Evolutionary conservation across 495 filamentous ascomycete species (phyloP).

Genomic region (Penicillium cataractarum): DNA sequence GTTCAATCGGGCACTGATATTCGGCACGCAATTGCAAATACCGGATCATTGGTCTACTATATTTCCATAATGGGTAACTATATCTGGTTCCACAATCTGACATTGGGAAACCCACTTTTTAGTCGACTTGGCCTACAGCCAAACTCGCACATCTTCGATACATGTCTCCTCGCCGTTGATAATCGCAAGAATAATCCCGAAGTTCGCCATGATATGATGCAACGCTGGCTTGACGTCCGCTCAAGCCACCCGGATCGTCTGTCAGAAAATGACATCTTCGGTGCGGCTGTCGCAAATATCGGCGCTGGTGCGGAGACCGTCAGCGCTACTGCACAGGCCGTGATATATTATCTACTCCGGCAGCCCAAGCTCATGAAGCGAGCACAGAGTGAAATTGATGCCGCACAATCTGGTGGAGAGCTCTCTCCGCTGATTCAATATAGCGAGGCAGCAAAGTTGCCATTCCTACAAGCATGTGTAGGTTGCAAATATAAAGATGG

Average conservation of each 20-base stretch:
- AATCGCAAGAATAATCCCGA: constrained; percentile 40
- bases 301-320: constrained; percentile 53
- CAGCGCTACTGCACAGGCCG: constrained; percentile 39
- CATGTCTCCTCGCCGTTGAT: constrained; percentile 41
- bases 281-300: constrained; percentile 41
- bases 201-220: constrained; percentile 46
- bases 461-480: constrained; percentile 45
- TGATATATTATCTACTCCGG: constrained; percentile 40
- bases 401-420: constrained; percentile 27
- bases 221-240: constrained; percentile 45
- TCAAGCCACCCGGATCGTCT: constrained; percentile 44
- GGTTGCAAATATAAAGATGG: not conserved
- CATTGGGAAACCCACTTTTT: constrained; percentile 47
- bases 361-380: constrained; percentile 35
- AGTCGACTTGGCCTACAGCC: constrained; percentile 44
- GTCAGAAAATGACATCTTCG: constrained; percentile 42
- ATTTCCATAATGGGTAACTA: constrained; percentile 44
- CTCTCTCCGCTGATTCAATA: constrained; percentile 33
- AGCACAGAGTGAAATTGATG: constrained; percentile 42
- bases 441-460: constrained; percentile 31
- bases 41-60: constrained; percentile 40
- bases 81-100: constrained; percentile 40
- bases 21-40: constrained; percentile 45
- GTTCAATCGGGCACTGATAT: constrained; percentile 43
- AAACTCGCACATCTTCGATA: constrained; percentile 47